Percentiles rank a stretch among this genome's conserved stretches.
Evolutionary conservation across 148 eudicot species (phyloP).

Genomic region (Vaccinium myrtillus): DNA sequence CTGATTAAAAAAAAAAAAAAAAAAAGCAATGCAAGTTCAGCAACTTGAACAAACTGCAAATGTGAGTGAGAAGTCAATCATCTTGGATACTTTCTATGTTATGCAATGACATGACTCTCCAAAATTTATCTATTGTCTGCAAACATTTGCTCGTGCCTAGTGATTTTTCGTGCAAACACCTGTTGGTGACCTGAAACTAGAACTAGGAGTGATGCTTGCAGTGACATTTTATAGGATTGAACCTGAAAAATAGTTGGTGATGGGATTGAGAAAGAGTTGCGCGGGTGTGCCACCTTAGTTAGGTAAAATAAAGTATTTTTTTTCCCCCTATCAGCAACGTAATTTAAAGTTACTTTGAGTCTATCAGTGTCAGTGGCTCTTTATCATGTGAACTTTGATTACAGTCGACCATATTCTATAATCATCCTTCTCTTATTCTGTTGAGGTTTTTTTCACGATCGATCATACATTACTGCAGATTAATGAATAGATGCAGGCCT

Average conservation of each 20-base stretch:
- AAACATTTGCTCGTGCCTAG: background rate
- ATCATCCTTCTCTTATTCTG: background rate
- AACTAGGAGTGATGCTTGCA: conserved; percentile 15
- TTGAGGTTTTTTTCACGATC: background rate
- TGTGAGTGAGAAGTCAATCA: background rate
- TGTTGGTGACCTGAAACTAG: background rate
- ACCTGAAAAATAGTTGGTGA: conserved; percentile 36
- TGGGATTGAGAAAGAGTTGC: conserved; percentile 37
- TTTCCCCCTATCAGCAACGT: too few species aligned
- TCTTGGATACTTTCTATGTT: background rate
- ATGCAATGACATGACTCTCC: background rate
- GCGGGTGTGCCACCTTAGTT: conserved; percentile 4
- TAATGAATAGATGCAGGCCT: background rate
- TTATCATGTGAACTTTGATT: background rate
- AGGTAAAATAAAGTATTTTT: conserved; percentile 19
- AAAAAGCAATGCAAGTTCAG: too few species aligned
- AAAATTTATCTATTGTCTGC: background rate
- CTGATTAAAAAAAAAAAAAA: too few species aligned
- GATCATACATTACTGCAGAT: background rate
- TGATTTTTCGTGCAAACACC: background rate
- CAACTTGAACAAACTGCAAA: too few species aligned
- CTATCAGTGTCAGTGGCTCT: background rate
- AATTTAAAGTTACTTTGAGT: background rate
- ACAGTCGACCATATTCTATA: background rate
- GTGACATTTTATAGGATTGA: conserved; percentile 44